Evolutionary conservation across 139 green algal genomes (phyloP), one percentile per base, ranked within the genome.

Genomic region (Tetraselmis striata): DNA sequence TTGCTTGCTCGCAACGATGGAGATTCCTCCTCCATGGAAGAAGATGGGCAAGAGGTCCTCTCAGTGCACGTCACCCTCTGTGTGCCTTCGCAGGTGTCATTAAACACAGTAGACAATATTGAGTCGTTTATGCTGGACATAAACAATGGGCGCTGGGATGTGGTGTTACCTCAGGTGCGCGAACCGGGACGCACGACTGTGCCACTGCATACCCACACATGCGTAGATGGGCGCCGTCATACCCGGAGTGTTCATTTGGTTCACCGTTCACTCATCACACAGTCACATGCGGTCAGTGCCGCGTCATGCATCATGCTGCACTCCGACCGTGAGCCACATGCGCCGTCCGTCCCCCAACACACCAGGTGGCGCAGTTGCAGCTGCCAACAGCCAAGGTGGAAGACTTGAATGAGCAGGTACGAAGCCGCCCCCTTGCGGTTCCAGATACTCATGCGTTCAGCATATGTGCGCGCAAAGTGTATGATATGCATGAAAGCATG

Each of bases 71-170:
- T n/a, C n/a, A n/a, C n/a, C n/a, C n/a, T n/a, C n/a, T n/a, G n/a
- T n/a, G n/a, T n/a, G n/a, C n/a, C n/a, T n/a, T n/a, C n/a, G n/a
- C n/a, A n/a, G n/a, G n/a, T n/a, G 28, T 95, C 93, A 0, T 83
- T 99, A 18, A 99, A 99, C 89, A 96, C 95, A 2, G 94, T 99
- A 0, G 95, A 98, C 31, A 96, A 87, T 81, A 82, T 97, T 2
- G 96, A 98, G 74, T 89, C 85, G 28, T 97, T 99, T 76, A 79
- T 95, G n/a, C 87, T 91, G 26, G 96, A 99, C 87, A 91, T 98
- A 76, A 95, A 93, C 58, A 85, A 89, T 2, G 96, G 96, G 0
- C 83, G 95, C 26, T 99, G 96, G 96, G 96, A 98, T 76, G 83
- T 86, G 28, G 91, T 99, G 77, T 89, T 99, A 30, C 95, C 95